Percentiles rank a stretch among this genome's conserved stretches.
phyloP scores from a whole-genome alignment of 2,329 filamentous ascomycete genomes.

The Scorias spongiosa region DNA sequence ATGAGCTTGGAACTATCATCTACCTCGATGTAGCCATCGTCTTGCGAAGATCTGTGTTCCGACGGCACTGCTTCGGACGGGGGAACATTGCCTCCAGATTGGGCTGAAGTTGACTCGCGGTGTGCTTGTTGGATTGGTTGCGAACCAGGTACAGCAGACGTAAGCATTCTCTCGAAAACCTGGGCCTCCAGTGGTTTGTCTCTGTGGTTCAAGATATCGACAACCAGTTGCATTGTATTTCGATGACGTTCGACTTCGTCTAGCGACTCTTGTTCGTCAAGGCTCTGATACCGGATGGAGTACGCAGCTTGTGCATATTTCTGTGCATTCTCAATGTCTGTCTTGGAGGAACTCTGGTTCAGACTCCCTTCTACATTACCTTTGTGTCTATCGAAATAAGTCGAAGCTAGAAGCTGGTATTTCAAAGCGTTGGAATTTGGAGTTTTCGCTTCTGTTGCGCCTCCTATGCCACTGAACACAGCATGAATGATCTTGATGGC shows the following conservation, averaged over 20 bases:
- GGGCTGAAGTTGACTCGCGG: background rate
- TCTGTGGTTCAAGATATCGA: conserved; percentile 7
- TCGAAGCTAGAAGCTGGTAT: conserved; percentile 9
- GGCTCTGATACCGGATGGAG: conserved; percentile 4
- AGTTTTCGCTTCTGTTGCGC: background rate
- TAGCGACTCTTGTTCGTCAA: conserved; percentile 1
- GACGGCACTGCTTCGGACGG: background rate
- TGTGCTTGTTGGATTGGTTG: background rate
- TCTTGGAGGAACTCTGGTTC: conserved; percentile 1
- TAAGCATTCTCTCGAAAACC: conserved; percentile 3
- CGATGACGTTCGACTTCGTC: conserved; percentile 4
- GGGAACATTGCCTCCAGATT: background rate
- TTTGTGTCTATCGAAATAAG: conserved; percentile 9
- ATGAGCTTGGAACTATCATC: conserved; percentile 7
- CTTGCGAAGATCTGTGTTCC: background rate
- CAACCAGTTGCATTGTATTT: conserved; percentile 6
- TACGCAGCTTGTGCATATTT: conserved; percentile 8
- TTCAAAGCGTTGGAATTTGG: conserved; percentile 4
- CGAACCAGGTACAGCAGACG: background rate
- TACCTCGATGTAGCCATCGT: conserved; percentile 1
- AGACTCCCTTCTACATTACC: conserved; percentile 2
- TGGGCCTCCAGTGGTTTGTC: conserved; percentile 10
- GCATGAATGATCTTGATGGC: conserved; percentile 6
- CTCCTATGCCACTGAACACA: conserved; percentile 4
- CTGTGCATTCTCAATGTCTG: conserved; percentile 9